Evolutionary conservation across 805 yeast genomes (phyloP).

Genomic region (Osmozyma mogii): DNA sequence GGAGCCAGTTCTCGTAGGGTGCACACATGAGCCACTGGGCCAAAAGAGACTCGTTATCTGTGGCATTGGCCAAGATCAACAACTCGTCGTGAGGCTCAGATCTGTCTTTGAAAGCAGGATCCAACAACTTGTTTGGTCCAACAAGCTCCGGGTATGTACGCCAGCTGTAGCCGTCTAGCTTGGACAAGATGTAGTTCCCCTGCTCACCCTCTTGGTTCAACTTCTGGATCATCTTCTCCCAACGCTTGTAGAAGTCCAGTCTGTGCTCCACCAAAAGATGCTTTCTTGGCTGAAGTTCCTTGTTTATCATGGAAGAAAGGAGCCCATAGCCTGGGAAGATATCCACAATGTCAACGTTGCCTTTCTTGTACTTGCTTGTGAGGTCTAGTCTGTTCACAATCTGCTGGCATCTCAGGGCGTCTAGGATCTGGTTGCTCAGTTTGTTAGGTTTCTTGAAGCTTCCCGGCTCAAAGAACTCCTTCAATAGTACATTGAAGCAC

Average conservation of each 20-base stretch:
- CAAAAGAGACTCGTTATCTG: too few relatives aligned
- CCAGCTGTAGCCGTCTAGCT: constrained; percentile 64
- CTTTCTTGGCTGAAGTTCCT: constrained; percentile 49
- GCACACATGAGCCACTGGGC: too few relatives aligned
- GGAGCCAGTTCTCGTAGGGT: constrained; percentile 66
- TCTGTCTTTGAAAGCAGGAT: constrained; percentile 18
- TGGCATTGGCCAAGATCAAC: constrained; percentile 51
- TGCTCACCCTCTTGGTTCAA: constrained; percentile 16
- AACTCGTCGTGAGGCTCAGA: constrained; percentile 45
- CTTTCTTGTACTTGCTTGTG: constrained; percentile 26
- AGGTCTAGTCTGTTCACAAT: constrained; percentile 43
- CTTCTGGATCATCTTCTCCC: constrained; percentile 20
- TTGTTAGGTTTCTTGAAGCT: too few relatives aligned
- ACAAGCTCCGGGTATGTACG: constrained; percentile 44
- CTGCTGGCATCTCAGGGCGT: constrained; percentile 25
- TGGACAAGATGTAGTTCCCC: constrained; percentile 26
- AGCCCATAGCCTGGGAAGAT: constrained; percentile 53
- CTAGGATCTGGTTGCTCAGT: too few relatives aligned
- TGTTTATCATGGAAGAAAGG: constrained; percentile 55
- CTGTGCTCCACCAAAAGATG: constrained; percentile 59
- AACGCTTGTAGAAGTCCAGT: constrained; percentile 15
- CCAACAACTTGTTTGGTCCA: constrained; percentile 35
- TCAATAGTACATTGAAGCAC: too few relatives aligned
- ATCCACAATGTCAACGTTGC: constrained; percentile 47
- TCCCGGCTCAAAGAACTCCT: too few relatives aligned